phyloP scores from a whole-genome alignment of 1,139 yeast species.

The Groenewaldozyma auringiensis region DNA sequence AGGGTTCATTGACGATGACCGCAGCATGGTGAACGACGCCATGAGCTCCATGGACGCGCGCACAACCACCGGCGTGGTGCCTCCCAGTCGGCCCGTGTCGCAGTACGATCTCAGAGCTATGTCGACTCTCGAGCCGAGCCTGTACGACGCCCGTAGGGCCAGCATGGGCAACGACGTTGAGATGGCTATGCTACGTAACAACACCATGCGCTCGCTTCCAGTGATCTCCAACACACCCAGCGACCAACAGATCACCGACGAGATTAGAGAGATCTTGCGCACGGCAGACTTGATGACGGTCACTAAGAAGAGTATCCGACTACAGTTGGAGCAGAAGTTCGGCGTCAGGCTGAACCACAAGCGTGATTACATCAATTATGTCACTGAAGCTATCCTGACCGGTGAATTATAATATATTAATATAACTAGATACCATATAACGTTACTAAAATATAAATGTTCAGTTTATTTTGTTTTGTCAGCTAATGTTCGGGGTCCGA shows the following conservation, averaged over 20 bases:
- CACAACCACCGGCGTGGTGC: not conserved
- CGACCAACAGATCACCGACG: constrained; percentile 33
- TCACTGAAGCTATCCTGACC: constrained; percentile 34
- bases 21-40: not conserved
- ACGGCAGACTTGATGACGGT: constrained; percentile 35
- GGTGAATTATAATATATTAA: constrained; percentile 29
- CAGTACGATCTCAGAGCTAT: not conserved
- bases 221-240: constrained; percentile 20
- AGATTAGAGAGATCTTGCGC: constrained; percentile 31
- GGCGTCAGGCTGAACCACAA: constrained; percentile 30
- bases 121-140: not conserved
- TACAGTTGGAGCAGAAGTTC: constrained; percentile 32
- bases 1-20: constrained; percentile 13
- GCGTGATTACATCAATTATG: constrained; percentile 35
- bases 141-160: constrained; percentile 1
- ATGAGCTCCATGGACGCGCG: not conserved
- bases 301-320: constrained; percentile 34
- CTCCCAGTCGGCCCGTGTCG: not conserved
- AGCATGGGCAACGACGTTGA: constrained; percentile 18
- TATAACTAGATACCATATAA: not conserved
- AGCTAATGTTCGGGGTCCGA: too few species aligned
- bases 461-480: not conserved
- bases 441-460: not conserved
- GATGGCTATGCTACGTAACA: constrained; percentile 18
- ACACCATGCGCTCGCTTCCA: not conserved